Evolutionary conservation across 257 asterid species (phyloP).

Genomic region (Echium plantagineum): DNA sequence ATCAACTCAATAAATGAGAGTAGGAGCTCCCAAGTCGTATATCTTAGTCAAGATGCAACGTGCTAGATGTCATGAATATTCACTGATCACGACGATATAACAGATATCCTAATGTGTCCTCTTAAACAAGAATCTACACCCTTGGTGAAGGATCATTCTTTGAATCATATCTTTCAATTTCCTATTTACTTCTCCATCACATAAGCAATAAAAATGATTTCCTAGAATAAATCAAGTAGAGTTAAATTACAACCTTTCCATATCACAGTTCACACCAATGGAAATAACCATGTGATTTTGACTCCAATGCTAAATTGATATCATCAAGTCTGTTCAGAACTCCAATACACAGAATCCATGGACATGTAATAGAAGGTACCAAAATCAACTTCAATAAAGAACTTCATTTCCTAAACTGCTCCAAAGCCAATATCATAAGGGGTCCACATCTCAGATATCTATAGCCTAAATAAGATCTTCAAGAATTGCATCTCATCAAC

Average conservation of each 20-base stretch:
- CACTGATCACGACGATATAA: too few relatives aligned
- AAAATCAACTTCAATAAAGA: slow-evolving; percentile 10
- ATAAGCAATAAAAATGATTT: slow-evolving; percentile 16
- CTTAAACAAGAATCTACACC: too few relatives aligned
- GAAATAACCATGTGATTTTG: slow-evolving; percentile 11
- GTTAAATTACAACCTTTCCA: slow-evolving; percentile 15
- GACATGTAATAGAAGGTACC: slow-evolving; percentile 15
- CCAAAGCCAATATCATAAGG: slow-evolving; percentile 16
- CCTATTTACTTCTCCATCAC: slow-evolving; percentile 18
- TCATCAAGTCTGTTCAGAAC: slow-evolving; percentile 15
- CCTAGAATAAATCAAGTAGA: slow-evolving; percentile 16
- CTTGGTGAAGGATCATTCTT: slow-evolving; percentile 9
- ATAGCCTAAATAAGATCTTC: slow-evolving; percentile 18
- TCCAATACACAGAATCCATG: slow-evolving; percentile 17
- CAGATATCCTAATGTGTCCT: too few relatives aligned
- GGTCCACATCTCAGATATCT: slow-evolving; percentile 16
- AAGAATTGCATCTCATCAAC: slow-evolving; percentile 15
- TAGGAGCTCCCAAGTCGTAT: too few relatives aligned
- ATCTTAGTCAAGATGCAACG: too few relatives aligned
- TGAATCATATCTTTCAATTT: slow-evolving; percentile 3
- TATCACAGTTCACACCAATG: slow-evolving; percentile 1
- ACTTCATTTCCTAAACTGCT: slow-evolving; percentile 22
- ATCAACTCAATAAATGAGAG: too few relatives aligned
- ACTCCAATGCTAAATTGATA: slow-evolving; percentile 16
- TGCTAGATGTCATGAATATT: too few relatives aligned